Percentiles rank a stretch among this genome's conserved stretches.
phyloP scores from a whole-genome alignment of 257 asterid genomes.

The Galeopsis tetrahit region DNA sequence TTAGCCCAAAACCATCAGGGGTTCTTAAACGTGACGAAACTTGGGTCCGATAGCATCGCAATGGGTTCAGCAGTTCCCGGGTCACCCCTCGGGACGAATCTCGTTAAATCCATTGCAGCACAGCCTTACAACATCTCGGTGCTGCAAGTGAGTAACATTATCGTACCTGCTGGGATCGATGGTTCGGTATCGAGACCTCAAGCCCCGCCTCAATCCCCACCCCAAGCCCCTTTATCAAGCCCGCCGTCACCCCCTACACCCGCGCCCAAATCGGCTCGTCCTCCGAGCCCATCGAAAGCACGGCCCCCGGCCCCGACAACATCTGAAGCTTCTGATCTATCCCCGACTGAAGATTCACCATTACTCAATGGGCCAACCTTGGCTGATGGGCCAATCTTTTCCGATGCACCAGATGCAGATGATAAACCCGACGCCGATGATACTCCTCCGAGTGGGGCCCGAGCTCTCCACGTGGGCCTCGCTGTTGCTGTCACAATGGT shows the following conservation, averaged over 20 bases:
- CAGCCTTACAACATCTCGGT: conserved; percentile 60
- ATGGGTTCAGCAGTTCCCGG: conserved; percentile 57
- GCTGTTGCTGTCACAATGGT: conserved; percentile 22
- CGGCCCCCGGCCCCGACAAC: background rate
- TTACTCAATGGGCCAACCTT: background rate
- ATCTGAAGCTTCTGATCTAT: background rate
- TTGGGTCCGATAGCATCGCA: conserved; percentile 22
- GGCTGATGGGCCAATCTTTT: background rate
- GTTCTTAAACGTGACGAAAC: conserved; percentile 45
- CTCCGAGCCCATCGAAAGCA: background rate
- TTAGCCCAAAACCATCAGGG: conserved; percentile 56
- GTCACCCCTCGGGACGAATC: conserved; percentile 37
- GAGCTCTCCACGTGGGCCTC: conserved; percentile 24
- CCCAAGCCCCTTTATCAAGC: background rate
- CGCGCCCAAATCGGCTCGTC: background rate
- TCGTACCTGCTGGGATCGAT: conserved; percentile 57
- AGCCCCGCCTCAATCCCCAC: conserved; percentile 24
- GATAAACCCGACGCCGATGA: background rate
- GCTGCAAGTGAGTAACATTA: conserved; percentile 51
- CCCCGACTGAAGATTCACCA: background rate
- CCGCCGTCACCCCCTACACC: conserved; percentile 6
- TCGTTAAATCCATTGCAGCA: conserved; percentile 44
- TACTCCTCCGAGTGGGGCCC: conserved; percentile 18
- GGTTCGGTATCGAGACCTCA: background rate
- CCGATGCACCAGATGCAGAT: background rate